These are phyloP conservation scores for Auriculariales sp. DNA, from an alignment of 768 basidiomycete genomes.

Conservation along the genomic window DNA sequence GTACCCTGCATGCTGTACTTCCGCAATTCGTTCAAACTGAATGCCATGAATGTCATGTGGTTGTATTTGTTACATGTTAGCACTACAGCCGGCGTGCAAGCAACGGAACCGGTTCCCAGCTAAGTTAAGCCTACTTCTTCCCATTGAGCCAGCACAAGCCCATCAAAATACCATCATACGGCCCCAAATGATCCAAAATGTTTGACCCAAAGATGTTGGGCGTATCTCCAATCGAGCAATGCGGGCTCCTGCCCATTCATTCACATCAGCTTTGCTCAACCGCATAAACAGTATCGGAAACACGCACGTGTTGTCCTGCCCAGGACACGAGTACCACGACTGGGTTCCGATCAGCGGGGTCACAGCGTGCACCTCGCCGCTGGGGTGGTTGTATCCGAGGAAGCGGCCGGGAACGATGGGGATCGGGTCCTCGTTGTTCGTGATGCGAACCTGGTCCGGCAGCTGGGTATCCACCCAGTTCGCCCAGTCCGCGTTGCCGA, in stretches of 20 bases:
- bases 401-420: constrained; percentile 41
- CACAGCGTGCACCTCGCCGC: constrained; percentile 41
- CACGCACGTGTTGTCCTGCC: constrained; percentile 4
- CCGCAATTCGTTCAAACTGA: no score
- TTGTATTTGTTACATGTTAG: no score
- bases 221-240: constrained; percentile 12
- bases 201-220: constrained; percentile 10
- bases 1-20: no score
- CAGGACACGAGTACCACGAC: constrained; percentile 16
- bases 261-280: constrained; percentile 9
- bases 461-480: constrained; percentile 9
- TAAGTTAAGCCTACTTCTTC: no score
- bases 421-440: constrained; percentile 26
- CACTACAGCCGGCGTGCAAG: no score
- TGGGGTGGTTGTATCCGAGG: constrained; percentile 29
- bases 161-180: constrained; percentile 13
- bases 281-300: constrained; percentile 6
- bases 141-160: constrained; percentile 5
- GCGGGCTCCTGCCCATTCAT: no score
- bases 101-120: no score
- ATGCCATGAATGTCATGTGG: no score
- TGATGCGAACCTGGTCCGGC: constrained; percentile 15
- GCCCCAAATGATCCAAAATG: constrained; percentile 13
- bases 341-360: constrained; percentile 13
- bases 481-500: not conserved